Conservation (phyloP, 768 basidiomycete species). For the Mycena indigotica region DNA sequence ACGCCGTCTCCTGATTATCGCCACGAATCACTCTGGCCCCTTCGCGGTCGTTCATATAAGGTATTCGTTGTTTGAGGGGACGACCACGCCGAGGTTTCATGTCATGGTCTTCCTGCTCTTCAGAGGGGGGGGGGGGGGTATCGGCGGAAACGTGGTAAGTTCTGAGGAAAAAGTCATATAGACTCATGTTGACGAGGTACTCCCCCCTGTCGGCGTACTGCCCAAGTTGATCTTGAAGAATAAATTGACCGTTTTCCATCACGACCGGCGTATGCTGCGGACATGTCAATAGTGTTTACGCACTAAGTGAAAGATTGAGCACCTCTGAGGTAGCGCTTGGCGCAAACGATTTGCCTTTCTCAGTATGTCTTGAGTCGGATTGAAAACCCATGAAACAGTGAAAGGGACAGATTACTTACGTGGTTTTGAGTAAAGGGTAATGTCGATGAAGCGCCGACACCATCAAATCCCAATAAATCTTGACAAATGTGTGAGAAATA, state of each 20-base stretch:
- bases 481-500: constrained; percentile 28
- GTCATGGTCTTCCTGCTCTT: constrained; percentile 6
- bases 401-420: too few relatives aligned
- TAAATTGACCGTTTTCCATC: neutral
- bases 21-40: constrained; percentile 20
- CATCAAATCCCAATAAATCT: constrained; percentile 32
- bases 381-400: too few relatives aligned
- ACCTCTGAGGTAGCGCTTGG: too few relatives aligned
- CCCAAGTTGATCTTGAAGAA: constrained; percentile 23
- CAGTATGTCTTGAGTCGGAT: too few relatives aligned
- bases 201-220: constrained; percentile 32
- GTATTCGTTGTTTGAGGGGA: constrained; percentile 12
- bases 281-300: too few relatives aligned
- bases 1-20: constrained; percentile 33
- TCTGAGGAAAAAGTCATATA: constrained; percentile 31
- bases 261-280: too few relatives aligned
- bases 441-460: constrained; percentile 11
- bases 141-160: constrained; percentile 32
- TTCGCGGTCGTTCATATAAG: constrained; percentile 8
- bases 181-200: constrained; percentile 15
- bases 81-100: constrained; percentile 6
- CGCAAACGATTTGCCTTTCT: too few relatives aligned
- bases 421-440: neutral
- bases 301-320: too few relatives aligned
- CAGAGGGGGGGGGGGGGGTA: neutral